phyloP scores from a whole-genome alignment of 2,329 filamentous ascomycete genomes.

The Rhinocladiella mackenziei region DNA sequence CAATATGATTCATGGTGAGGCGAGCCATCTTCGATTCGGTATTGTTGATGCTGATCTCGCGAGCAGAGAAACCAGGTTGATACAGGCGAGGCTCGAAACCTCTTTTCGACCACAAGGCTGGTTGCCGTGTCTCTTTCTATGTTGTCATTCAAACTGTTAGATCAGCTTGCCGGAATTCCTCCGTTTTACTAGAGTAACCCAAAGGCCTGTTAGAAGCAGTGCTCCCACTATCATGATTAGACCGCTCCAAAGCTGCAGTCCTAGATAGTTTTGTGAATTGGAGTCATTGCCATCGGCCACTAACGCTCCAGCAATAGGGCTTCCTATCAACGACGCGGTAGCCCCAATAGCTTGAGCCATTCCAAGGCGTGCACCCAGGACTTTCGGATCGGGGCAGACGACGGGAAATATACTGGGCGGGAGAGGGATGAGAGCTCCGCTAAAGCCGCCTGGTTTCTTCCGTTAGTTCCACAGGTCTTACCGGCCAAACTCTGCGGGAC shows the following conservation, averaged over 20 bases:
- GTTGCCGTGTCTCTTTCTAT: not conserved
- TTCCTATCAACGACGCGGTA: conserved; percentile 47
- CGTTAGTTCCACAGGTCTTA: no score
- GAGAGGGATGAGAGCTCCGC: conserved; percentile 58
- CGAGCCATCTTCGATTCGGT: no score
- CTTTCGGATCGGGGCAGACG: conserved; percentile 45
- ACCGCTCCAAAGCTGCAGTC: conserved; percentile 46
- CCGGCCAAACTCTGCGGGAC: not conserved
- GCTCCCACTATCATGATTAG: conserved; percentile 40
- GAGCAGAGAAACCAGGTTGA: no score
- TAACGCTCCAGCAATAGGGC: conserved; percentile 48
- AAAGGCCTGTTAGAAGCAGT: conserved; percentile 31
- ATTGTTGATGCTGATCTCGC: no score
- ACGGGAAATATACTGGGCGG: conserved; percentile 57
- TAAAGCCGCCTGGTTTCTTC: conserved; percentile 53
- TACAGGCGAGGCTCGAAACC: no score
- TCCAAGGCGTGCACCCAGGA: conserved; percentile 47
- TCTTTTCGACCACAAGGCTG: no score
- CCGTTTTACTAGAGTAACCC: conserved; percentile 25
- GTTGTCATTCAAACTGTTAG: conserved; percentile 1
- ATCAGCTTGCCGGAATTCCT: conserved; percentile 19
- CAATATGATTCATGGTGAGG: no score
- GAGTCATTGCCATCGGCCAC: conserved; percentile 36
- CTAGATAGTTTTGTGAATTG: conserved; percentile 36
- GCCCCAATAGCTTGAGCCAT: conserved; percentile 49